Percentiles rank a stretch among this genome's conserved stretches.
phyloP scores from a whole-genome alignment of 352 stramenopile species.

The Phytopythium cucurbitacearum region DNA sequence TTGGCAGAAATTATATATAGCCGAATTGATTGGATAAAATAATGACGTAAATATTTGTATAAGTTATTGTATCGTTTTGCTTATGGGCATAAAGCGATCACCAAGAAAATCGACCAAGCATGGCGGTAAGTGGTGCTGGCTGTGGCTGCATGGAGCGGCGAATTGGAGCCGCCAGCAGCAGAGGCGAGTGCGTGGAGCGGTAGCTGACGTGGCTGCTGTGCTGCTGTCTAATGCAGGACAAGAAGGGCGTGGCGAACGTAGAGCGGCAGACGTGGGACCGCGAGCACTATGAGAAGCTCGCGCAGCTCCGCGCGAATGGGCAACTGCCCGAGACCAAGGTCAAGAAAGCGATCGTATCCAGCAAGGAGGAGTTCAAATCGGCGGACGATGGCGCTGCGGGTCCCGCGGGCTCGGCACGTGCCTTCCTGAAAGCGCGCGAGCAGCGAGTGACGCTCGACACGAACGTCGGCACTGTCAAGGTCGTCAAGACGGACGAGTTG shows the following conservation, averaged over 20 bases:
- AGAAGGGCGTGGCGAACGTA: conserved; percentile 81
- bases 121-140: background rate
- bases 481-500: conserved; percentile 84
- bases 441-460: conserved; percentile 79
- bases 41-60: too few relatives aligned
- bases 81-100: too few relatives aligned
- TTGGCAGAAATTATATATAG: too few relatives aligned
- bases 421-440: conserved; percentile 74
- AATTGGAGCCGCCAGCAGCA: too few relatives aligned
- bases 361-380: conserved; percentile 74
- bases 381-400: conserved; percentile 61
- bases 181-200: too few relatives aligned
- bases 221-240: conserved; percentile 18
- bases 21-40: too few relatives aligned
- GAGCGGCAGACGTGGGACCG: conserved; percentile 80
- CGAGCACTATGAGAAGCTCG: conserved; percentile 73
- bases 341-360: conserved; percentile 68
- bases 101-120: background rate
- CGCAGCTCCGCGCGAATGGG: conserved; percentile 65
- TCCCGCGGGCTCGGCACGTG: conserved; percentile 54
- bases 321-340: conserved; percentile 51
- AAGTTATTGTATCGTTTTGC: too few relatives aligned
- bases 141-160: background rate
- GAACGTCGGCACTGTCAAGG: conserved; percentile 79
- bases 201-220: background rate